Conservation (phyloP, 441 rosid species). For the Euphorbia schlechtendalii region DNA sequence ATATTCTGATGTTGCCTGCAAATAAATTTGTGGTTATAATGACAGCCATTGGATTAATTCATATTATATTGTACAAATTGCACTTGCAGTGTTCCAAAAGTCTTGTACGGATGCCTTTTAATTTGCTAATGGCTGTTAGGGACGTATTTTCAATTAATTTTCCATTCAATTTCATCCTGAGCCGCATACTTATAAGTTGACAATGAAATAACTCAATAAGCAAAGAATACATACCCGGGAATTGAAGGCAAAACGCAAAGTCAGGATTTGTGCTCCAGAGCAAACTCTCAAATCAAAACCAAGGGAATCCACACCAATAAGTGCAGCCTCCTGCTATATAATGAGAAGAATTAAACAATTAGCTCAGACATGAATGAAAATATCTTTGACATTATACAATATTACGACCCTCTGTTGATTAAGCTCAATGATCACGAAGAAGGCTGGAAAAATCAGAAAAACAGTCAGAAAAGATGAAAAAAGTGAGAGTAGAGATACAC, state of each 20-base stretch:
- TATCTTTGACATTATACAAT: neutral
- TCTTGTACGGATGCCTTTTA: too few species aligned
- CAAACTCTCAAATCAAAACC: conserved; percentile 88
- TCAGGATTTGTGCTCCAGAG: conserved; percentile 67
- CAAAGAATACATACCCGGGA: conserved; percentile 44
- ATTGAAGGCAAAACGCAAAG: conserved; percentile 71
- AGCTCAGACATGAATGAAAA: conserved; percentile 4
- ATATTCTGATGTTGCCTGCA: conserved; percentile 81
- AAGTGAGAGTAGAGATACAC: neutral
- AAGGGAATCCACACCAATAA: conserved; percentile 62
- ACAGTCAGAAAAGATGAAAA: neutral
- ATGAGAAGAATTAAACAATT: conserved; percentile 12
- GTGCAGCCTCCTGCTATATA: conserved; percentile 53
- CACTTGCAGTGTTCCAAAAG: neutral
- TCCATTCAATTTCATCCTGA: too few species aligned
- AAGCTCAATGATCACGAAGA: neutral
- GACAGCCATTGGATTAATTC: neutral
- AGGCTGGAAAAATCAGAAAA: neutral
- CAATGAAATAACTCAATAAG: too few species aligned
- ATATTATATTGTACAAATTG: neutral
- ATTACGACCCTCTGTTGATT: neutral
- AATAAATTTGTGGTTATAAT: conserved; percentile 6
- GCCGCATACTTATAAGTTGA: too few species aligned
- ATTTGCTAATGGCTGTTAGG: too few species aligned
- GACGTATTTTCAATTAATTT: too few species aligned